Evolutionary conservation across 176 grass and related monocot genomes (phyloP), one percentile per base, ranked within the genome.

Genomic region (Oropetium thomaeum): DNA sequence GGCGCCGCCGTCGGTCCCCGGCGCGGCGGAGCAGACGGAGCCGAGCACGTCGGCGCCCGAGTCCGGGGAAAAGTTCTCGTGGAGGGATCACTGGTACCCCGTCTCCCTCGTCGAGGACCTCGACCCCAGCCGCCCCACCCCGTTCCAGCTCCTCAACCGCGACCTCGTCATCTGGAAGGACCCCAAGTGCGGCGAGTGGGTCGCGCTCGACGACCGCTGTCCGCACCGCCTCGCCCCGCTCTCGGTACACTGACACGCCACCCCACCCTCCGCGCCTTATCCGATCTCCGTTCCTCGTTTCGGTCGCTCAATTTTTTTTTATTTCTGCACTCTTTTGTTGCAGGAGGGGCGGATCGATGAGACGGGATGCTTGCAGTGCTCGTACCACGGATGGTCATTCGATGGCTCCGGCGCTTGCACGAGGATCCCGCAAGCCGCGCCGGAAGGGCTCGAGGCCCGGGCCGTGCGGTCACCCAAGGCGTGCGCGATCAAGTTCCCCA

Each of bases 81-180:
- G 96, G 96, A 78, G 96, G 61, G 96, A 98, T 15, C 91, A 95
- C 76, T 98, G 96, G 96, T 98, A 98, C 76, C 91, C 91, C 0
- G 89, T 98, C 19, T 98, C 96, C 44, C 88, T 98, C 39, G 69
- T 98, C 9, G 96, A 94, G 88, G 96, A 98, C 85, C 91, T 98
- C 31, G 96, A 94, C 68, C 91, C 91, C 5, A 10, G 52, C 71
- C 52, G 79, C 57, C 96, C 96, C 71, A 98, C 82, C 66, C 87
- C 91, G 74, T 98, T 98, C 85, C 86, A 94, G 82, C 96, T 94
- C 84, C 89, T 98, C 74, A 98, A 98, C 75, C 91, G 96, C 67
- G 96, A 98, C 73, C 83, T 98, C 44, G 91, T 98, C 58, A 60
- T 98, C 74, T 98, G 96, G 96, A 94, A 94, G 54, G 91, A 95